phyloP scores from a whole-genome alignment of 768 basidiomycete genomes.

The Agaricus blazei region DNA sequence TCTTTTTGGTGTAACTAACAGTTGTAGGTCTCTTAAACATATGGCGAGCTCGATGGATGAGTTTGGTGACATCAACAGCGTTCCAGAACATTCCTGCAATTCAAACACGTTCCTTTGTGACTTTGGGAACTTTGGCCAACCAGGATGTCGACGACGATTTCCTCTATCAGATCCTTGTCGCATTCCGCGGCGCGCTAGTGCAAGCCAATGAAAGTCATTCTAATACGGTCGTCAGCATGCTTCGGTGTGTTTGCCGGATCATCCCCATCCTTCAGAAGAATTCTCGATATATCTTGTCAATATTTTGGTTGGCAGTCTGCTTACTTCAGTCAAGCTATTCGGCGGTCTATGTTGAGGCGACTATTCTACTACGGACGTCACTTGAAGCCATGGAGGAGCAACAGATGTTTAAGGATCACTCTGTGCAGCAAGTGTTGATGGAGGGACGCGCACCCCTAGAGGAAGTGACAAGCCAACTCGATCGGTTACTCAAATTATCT shows the following conservation, averaged over 20 bases:
- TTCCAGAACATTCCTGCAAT: constrained; percentile 86
- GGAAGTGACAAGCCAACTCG: constrained; percentile 66
- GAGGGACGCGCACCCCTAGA: constrained; percentile 61
- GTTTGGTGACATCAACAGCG: constrained; percentile 79
- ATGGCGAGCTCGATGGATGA: constrained; percentile 94
- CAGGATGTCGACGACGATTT: constrained; percentile 90
- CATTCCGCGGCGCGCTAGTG: constrained; percentile 67
- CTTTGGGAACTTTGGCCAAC: constrained; percentile 75
- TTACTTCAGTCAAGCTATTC: constrained; percentile 76
- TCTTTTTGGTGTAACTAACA: neutral
- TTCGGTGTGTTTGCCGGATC: constrained; percentile 77
- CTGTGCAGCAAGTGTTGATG: constrained; percentile 54
- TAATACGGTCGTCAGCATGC: constrained; percentile 77
- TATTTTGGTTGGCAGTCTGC: constrained; percentile 89
- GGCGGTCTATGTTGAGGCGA: constrained; percentile 64
- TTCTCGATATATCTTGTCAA: constrained; percentile 65
- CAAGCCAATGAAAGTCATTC: constrained; percentile 69
- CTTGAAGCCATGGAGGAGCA: constrained; percentile 60
- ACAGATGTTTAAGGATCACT: constrained; percentile 48
- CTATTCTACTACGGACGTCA: constrained; percentile 59
- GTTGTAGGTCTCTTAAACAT: constrained; percentile 68
- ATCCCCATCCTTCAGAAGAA: constrained; percentile 63
- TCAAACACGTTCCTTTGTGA: constrained; percentile 84
- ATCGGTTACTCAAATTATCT: constrained; percentile 65
- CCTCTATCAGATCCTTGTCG: constrained; percentile 88